Base-by-base conservation (phyloP, 306 rosid genomes). In the Aeschynomene evenia region DNA sequence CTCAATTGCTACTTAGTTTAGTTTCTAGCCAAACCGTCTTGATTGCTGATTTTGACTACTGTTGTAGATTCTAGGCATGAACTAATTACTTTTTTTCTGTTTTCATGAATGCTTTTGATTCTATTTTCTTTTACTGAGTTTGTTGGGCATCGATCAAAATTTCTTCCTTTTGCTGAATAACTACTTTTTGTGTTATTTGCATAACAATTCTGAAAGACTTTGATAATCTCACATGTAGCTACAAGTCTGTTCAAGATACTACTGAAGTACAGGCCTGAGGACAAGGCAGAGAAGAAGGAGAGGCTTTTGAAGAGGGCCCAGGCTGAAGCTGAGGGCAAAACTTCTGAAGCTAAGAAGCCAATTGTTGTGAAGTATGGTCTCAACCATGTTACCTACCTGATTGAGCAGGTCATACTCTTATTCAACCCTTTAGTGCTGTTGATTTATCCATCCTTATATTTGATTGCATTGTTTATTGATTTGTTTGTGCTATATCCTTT, bases 311-410 rank as follows among this genome's bases (percentile, higher is more conserved):
- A 86, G 45, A 83, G 92, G 56, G 97, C 92, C 0, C 89, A 88
- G 75, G 87, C 86, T 0, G 97, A 91, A 73, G 53, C 89, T 16
- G 90, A 88, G 24, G 92, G 92, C 0, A 91, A 86, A 64, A 46
- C 92, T 2, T 21, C 54, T 0, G 95, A 91, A 29, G 81, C 89
- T 3, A 86, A 91, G 81, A 88, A 91, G 67, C 89, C 97, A 0
- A 82, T 91, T 37, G 74, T 77, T 33, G 87, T 88, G 55, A 91
- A 91, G 31, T 91, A 88, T 78, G 95, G 95, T 48, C 95, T 91
- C 56, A 91, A 91, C 68, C 97, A 86, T 18, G 90, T 88, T 3
- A 88, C 95, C 54, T 88, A 81, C 83, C 92, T 88, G 42, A 91
- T 91, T 4, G 95, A 88, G 82, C 90, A 86, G 92, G 95, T 49